Evolutionary conservation across 1,139 yeast species (phyloP).

Genomic region (Candida dubliniensis): DNA sequence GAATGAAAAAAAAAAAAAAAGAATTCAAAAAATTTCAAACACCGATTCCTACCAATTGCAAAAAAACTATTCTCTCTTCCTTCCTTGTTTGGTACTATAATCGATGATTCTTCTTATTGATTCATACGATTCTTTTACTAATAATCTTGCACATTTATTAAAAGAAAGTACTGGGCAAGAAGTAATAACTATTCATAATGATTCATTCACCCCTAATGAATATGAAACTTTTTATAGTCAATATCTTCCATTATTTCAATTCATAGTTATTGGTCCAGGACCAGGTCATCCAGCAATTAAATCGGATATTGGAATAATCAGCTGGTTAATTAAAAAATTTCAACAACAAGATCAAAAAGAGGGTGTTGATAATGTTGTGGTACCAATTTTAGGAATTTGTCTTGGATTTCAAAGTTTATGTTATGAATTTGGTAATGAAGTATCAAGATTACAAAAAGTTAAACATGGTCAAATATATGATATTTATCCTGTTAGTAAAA

Average conservation of each 20-base stretch:
- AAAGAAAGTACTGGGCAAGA: constrained; percentile 51
- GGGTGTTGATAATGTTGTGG: constrained; percentile 26
- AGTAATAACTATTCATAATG: constrained; percentile 76
- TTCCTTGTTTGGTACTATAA: too few species aligned
- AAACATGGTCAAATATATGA: constrained; percentile 85
- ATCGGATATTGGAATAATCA: constrained; percentile 75
- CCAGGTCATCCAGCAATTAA: constrained; percentile 82
- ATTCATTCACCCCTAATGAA: constrained; percentile 46
- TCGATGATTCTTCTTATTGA: constrained; percentile 72
- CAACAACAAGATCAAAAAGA: constrained; percentile 16
- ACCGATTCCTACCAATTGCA: too few species aligned
- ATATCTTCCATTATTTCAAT: constrained; percentile 56
- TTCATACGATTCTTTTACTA: constrained; percentile 93
- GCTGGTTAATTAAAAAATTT: constrained; percentile 43
- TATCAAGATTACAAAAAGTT: constrained; percentile 55
- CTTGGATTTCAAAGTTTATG: constrained; percentile 89
- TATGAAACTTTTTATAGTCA: constrained; percentile 38
- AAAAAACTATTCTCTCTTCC: too few species aligned
- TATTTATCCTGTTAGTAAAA: constrained; percentile 31
- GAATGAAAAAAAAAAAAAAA: not conserved
- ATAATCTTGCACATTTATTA: constrained; percentile 71
- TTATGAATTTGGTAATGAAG: constrained; percentile 57
- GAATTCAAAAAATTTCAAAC: not conserved
- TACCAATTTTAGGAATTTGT: constrained; percentile 87
- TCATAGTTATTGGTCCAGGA: constrained; percentile 91